These are phyloP conservation scores for Bipolaris bicolor DNA, from an alignment of 2,329 filamentous ascomycete genomes.

Conservation along the genomic window DNA sequence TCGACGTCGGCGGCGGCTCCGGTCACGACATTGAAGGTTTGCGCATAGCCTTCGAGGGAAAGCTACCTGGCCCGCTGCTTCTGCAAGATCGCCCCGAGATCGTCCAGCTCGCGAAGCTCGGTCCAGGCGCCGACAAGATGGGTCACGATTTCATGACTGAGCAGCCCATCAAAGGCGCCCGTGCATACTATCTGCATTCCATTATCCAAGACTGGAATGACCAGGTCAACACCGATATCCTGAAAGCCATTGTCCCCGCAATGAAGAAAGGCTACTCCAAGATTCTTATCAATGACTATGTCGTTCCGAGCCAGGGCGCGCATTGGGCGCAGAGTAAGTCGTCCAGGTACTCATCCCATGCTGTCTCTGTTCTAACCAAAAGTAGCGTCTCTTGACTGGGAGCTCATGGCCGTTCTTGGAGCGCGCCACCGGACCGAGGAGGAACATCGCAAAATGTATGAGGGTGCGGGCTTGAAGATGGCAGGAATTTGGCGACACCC, in stretches of 20 bases:
- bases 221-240: conserved; percentile 26
- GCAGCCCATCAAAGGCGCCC: conserved; percentile 43
- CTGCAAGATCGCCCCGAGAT: conserved; percentile 35
- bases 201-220: conserved; percentile 43
- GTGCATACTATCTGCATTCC: conserved; percentile 37
- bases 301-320: conserved; percentile 32
- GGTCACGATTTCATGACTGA: conserved; percentile 45
- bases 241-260: conserved; percentile 31
- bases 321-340: conserved; percentile 34
- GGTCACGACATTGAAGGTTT: conserved; percentile 35
- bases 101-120: conserved; percentile 24
- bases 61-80: conserved; percentile 27
- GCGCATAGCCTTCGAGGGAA: conserved; percentile 19
- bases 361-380: neutral
- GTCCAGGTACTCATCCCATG: neutral
- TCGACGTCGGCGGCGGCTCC: conserved; percentile 33
- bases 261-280: conserved; percentile 40
- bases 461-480: conserved; percentile 25
- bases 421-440: conserved; percentile 32
- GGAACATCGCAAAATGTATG: conserved; percentile 29
- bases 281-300: conserved; percentile 36
- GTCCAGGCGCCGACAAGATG: conserved; percentile 37
- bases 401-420: conserved; percentile 32
- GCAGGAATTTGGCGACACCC: conserved; percentile 30
- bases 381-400: conserved; percentile 32